phyloP scores from a whole-genome alignment of 2,329 filamentous ascomycete species.

The Scopulariopsis brevicaulis region DNA sequence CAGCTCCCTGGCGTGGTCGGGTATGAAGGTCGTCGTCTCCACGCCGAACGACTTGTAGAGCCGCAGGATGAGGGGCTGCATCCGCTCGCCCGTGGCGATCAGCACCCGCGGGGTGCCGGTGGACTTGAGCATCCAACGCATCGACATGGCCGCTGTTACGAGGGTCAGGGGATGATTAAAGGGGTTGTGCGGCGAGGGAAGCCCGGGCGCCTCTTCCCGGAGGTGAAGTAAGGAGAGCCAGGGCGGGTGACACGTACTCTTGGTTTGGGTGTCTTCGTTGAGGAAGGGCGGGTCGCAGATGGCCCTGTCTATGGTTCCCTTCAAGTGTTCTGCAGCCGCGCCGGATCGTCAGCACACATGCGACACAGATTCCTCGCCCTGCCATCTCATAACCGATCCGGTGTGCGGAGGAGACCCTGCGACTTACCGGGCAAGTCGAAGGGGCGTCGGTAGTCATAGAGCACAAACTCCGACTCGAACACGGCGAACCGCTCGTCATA shows the following conservation, averaged over 20 bases:
- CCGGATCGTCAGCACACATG: background rate
- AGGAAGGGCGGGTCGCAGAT: slow-evolving; percentile 73
- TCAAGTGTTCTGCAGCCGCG: slow-evolving; percentile 33
- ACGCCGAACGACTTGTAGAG: slow-evolving; percentile 57
- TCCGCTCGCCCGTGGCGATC: slow-evolving; percentile 67
- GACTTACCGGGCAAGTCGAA: slow-evolving; percentile 47
- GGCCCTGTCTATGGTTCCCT: slow-evolving; percentile 54
- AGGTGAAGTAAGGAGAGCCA: background rate
- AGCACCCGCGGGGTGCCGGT: slow-evolving; percentile 33
- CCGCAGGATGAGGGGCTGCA: slow-evolving; percentile 52
- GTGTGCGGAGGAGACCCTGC: background rate
- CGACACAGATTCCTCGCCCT: background rate
- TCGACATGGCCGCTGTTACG: slow-evolving; percentile 54
- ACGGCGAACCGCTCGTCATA: slow-evolving; percentile 63
- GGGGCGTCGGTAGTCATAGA: slow-evolving; percentile 64
- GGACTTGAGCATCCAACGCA: slow-evolving; percentile 56
- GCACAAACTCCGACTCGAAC: slow-evolving; percentile 58
- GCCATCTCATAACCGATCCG: background rate
- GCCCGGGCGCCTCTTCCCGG: background rate
- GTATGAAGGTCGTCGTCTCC: slow-evolving; percentile 55
- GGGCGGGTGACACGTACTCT: slow-evolving; percentile 28
- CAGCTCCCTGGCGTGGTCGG: slow-evolving; percentile 57
- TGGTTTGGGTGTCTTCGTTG: slow-evolving; percentile 71
- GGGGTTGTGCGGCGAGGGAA: background rate
- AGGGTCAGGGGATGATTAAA: background rate